Percentiles rank a stretch among this genome's conserved stretches.
Evolutionary conservation across 1,284 basidiomycete genomes (phyloP).

Genomic region (Heterobasidion irregulare): DNA sequence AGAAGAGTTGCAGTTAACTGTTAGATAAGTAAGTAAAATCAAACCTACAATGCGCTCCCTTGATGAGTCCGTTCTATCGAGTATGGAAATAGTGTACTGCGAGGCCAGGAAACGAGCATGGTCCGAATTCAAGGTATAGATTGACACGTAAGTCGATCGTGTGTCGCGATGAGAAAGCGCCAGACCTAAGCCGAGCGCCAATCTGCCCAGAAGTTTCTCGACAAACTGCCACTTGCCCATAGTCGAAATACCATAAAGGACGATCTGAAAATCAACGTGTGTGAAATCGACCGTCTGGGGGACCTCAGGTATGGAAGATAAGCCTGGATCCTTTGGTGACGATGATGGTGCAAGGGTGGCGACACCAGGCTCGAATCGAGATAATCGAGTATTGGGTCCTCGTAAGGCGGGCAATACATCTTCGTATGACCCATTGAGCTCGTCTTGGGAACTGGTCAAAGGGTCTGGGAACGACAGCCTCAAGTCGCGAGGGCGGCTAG

Average conservation of each 20-base stretch:
- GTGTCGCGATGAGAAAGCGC: conserved; percentile 11
- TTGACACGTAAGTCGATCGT: conserved; percentile 6
- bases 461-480: conserved; percentile 73
- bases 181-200: conserved; percentile 19
- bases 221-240: conserved; percentile 50
- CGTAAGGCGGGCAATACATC: conserved; percentile 19
- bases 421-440: conserved; percentile 46
- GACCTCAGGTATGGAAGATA: conserved; percentile 29
- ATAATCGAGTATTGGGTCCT: conserved; percentile 22
- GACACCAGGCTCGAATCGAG: conserved; percentile 3
- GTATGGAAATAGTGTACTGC: conserved; percentile 7
- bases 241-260: conserved; percentile 53
- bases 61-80: conserved; percentile 42
- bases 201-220: conserved; percentile 41
- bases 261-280: conserved; percentile 39
- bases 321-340: conserved; percentile 28
- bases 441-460: conserved; percentile 54
- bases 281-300: conserved; percentile 18
- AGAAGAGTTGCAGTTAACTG: conserved; percentile 28
- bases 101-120: conserved; percentile 8
- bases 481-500: conserved; percentile 58
- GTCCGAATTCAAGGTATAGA: conserved; percentile 10
- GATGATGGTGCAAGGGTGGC: background rate
- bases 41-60: conserved; percentile 36
- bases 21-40: conserved; percentile 15